Base-by-base conservation (phyloP, 2,329 filamentous ascomycete genomes). In the Microascus cirrosus region DNA sequence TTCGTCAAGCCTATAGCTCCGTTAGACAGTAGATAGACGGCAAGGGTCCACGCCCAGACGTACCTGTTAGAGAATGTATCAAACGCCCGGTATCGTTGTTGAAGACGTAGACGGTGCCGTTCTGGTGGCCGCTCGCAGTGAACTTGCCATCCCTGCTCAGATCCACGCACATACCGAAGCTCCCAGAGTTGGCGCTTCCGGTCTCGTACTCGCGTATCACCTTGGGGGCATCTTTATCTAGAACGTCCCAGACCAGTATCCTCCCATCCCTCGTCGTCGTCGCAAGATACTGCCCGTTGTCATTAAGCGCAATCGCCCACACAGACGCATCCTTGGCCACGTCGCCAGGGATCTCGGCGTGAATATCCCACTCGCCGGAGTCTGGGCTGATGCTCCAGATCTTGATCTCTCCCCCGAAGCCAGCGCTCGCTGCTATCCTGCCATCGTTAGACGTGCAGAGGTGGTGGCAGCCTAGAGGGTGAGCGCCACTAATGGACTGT, bases 101-200 rank as follows among this genome's bases (percentile, higher is more conserved):
- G 78, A 97, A 99, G 61, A 99, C 84, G 73, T 96, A 96, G 61
- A 97, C 82, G 13, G 85, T 86, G 18, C 94, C 94, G 66, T 89
- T 96, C 69, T 96, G 89, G 72, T 99, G 93, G 0, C 94, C 94
- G 56, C 88, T 95, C 3, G 92, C 93, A 34, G 92, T 95, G 70
- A 90, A 87, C 61, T 83, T 85, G 57, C 92, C 93, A 70, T 99
- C 88, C 22, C 75, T 72, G 64, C 82, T 85, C 69, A 97, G 73
- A 69, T 94, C 92, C 61, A 99, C 85, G 66, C 87, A 88, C 74
- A 94, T 83, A 42, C 91, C 93, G 73, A 96, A 97, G 70, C 87
- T 93, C 15, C 91, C 91, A 64, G 93, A 90, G 1, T 74, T 75
- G n/a, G 73, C 70, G 58, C 73, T 78, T 28, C 77, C 78, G 11